Percentiles rank a stretch among this genome's conserved stretches.
These are phyloP conservation scores for Sisymbrium irio DNA, from an alignment of 345 rosid genomes.

Conservation along the genomic window DNA sequence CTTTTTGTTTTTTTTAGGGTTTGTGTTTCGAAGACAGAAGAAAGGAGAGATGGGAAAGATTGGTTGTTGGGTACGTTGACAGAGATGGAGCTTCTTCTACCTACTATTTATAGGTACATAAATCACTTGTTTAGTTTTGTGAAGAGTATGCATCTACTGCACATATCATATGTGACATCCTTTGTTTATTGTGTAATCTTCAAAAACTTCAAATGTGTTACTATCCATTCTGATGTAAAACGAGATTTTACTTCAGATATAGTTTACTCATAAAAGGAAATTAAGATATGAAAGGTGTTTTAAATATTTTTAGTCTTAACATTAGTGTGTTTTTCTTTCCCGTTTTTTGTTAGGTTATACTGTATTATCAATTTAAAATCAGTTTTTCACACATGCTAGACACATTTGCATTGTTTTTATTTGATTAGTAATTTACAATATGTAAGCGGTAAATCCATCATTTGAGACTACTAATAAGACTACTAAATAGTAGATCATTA, in stretches of 20 bases:
- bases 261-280: background rate
- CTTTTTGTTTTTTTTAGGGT: conserved; percentile 15
- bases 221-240: no score
- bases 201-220: no score
- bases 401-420: background rate
- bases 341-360: background rate
- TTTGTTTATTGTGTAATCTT: no score
- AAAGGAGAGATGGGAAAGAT: background rate
- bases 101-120: conserved; percentile 18
- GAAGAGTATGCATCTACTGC: background rate
- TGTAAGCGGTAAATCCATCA: background rate
- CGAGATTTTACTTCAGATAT: background rate
- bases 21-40: background rate
- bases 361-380: no score
- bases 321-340: background rate
- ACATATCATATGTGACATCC: background rate
- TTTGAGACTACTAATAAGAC: background rate
- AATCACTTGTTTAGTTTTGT: background rate
- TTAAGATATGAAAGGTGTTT: background rate
- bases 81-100: background rate
- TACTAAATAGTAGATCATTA: background rate
- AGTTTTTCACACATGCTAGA: background rate
- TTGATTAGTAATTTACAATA: background rate
- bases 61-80: background rate
- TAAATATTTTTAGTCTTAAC: background rate